phyloP scores from a whole-genome alignment of 805 yeast species.

The Wickerhamomyces pijperi region DNA sequence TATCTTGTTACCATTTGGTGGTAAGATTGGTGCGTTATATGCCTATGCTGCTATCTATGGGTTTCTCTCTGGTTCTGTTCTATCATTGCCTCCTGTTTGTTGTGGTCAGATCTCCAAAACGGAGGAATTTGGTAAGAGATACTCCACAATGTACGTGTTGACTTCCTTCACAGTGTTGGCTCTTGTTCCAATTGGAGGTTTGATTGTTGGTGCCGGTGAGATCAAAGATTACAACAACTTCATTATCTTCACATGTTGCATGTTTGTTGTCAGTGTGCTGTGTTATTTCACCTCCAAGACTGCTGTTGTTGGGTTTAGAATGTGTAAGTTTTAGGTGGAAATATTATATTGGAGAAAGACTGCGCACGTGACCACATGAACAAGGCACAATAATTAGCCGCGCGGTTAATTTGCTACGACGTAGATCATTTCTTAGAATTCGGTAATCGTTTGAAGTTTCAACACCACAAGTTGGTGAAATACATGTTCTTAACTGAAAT shows the following conservation, averaged over 20 bases:
- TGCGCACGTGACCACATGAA: too few relatives aligned
- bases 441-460: too few relatives aligned
- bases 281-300: slow-evolving; percentile 31
- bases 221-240: slow-evolving; percentile 28
- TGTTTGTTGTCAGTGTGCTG: slow-evolving; percentile 26
- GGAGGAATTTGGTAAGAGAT: slow-evolving; percentile 42
- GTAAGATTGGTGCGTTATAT: slow-evolving; percentile 23
- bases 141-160: slow-evolving; percentile 46
- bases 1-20: slow-evolving; percentile 34
- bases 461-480: too few relatives aligned
- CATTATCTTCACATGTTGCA: slow-evolving; percentile 30
- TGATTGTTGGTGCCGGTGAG: slow-evolving; percentile 27
- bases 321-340: slow-evolving; percentile 21
- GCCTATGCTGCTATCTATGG: slow-evolving; percentile 43
- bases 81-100: slow-evolving; percentile 49
- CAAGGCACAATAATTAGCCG: too few relatives aligned
- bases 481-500: too few relatives aligned
- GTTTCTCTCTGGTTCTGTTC: slow-evolving; percentile 41
- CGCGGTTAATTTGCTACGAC: too few relatives aligned
- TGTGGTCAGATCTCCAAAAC: slow-evolving; percentile 47
- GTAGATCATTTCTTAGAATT: too few relatives aligned
- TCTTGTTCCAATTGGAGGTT: slow-evolving; percentile 39
- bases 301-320: slow-evolving; percentile 30
- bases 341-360: too few relatives aligned
- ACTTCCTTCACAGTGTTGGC: slow-evolving; percentile 40